Conservation (phyloP, 345 rosid species). For the Eucalyptus curtisii region DNA sequence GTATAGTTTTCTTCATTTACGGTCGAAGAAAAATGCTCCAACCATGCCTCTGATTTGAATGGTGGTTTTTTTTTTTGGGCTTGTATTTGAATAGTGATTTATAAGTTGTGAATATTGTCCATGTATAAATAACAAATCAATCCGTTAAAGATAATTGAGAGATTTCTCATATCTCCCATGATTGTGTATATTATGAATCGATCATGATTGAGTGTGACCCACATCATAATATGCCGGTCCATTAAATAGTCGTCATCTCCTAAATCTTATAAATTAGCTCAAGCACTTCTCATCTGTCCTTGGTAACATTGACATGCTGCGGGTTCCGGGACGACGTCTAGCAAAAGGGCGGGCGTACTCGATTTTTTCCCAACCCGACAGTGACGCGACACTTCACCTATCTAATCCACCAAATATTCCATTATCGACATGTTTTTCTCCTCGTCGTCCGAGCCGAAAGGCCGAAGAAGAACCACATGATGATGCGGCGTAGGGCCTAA, state of each 20-base stretch:
- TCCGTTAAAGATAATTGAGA: neutral
- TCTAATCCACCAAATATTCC: neutral
- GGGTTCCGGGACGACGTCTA: neutral
- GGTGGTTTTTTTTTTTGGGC: neutral
- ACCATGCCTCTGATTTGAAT: neutral
- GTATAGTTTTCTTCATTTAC: neutral
- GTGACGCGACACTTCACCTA: neutral
- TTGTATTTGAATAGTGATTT: rapidly evolving
- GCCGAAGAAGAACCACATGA: neutral
- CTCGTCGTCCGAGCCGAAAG: neutral
- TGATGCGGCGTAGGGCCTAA: neutral
- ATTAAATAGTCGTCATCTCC: neutral
- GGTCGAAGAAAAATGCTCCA: neutral
- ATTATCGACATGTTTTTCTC: neutral
- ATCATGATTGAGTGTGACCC: no score
- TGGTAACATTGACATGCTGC: neutral
- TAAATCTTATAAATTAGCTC: neutral
- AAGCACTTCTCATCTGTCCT: neutral
- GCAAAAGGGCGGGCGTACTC: no score
- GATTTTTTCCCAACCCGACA: neutral
- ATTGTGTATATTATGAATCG: neutral
- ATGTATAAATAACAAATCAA: neutral
- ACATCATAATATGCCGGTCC: neutral
- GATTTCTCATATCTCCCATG: neutral
- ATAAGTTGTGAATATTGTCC: neutral